These are phyloP conservation scores for Przewalskia tangutica DNA, from an alignment of 257 asterid species.

Conservation along the genomic window DNA sequence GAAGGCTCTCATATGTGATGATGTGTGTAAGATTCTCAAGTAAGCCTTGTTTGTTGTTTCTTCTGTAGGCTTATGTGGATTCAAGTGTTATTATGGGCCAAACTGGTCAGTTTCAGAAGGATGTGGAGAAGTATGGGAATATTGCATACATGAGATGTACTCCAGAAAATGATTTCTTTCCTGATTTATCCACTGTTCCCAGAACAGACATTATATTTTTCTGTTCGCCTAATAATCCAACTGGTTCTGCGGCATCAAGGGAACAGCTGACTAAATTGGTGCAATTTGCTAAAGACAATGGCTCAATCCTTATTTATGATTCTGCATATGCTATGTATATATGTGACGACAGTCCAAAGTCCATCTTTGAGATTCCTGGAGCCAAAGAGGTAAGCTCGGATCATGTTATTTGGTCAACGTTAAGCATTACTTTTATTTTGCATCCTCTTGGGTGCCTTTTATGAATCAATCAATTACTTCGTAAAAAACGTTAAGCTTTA, in stretches of 20 bases:
- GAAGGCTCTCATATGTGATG: background rate
- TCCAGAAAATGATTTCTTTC: conserved; percentile 89
- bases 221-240: conserved; percentile 98
- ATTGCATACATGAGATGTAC: conserved; percentile 95
- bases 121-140: conserved; percentile 71
- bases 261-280: conserved; percentile 84
- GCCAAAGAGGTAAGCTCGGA: conserved; percentile 63
- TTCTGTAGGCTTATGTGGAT: conserved; percentile 80
- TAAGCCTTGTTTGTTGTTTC: conserved; percentile 5
- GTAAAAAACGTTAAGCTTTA: background rate
- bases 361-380: conserved; percentile 94
- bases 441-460: no score
- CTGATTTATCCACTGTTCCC: conserved; percentile 60
- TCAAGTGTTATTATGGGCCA: conserved; percentile 95
- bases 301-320: conserved; percentile 85
- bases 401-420: background rate
- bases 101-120: conserved; percentile 80
- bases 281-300: conserved; percentile 79
- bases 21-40: background rate
- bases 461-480: no score
- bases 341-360: conserved; percentile 79
- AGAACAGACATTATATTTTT: conserved; percentile 80
- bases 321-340: conserved; percentile 98
- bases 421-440: background rate
- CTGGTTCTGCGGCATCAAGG: conserved; percentile 89